Conservation (phyloP, 257 asterid species). For the Scutellaria baicalensis region DNA sequence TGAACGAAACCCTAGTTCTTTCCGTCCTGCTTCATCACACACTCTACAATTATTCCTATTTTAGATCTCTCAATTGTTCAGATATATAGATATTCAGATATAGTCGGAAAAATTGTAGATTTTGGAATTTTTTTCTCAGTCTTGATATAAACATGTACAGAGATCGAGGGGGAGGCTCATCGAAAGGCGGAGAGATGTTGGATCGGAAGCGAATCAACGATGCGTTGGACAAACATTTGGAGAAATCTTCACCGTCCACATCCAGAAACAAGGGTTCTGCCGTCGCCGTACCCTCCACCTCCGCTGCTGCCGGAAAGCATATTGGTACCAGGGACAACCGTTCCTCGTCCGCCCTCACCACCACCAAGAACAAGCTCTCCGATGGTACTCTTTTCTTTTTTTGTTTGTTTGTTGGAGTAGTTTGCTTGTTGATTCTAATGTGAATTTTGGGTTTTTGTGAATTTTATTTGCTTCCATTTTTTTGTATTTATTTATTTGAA, state of each 20-base stretch:
- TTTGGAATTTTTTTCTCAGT: conserved; percentile 6
- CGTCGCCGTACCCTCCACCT: conserved; percentile 49
- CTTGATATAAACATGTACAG: conserved; percentile 47
- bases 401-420: not conserved
- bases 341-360: conserved; percentile 35
- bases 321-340: conserved; percentile 51
- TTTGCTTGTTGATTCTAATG: not conserved
- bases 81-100: not conserved
- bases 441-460: not conserved
- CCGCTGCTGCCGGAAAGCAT: conserved; percentile 48
- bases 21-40: conserved; percentile 16
- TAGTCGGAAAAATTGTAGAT: not conserved
- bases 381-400: conserved; percentile 39
- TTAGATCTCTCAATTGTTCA: not conserved
- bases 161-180: conserved; percentile 70
- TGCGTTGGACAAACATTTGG: conserved; percentile 85
- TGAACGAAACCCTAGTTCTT: conserved; percentile 35
- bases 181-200: conserved; percentile 74
- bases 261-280: conserved; percentile 65
- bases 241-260: conserved; percentile 84
- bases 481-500: not conserved
- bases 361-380: conserved; percentile 62
- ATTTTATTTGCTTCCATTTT: not conserved
- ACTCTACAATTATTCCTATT: conserved; percentile 14
- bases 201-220: conserved; percentile 99